Conservation (phyloP, 2,329 filamentous ascomycete species). For the Diaporthe ilicicola region DNA sequence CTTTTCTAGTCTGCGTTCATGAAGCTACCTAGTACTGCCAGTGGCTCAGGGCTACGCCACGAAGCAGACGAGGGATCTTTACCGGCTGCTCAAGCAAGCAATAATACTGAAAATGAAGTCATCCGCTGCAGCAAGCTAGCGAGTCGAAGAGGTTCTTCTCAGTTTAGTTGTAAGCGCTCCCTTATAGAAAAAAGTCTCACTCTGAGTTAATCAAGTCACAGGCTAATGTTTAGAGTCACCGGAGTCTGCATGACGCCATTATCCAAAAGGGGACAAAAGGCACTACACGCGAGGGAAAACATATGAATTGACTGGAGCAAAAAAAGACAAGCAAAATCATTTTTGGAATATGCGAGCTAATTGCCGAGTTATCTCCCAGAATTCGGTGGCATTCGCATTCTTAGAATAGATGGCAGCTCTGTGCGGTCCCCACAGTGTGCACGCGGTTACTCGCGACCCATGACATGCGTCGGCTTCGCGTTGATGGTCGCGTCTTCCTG, state of each 20-base stretch:
- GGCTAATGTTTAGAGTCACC: neutral
- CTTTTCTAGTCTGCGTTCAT: too few relatives aligned
- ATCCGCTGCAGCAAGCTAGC: too few relatives aligned
- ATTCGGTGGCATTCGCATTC: neutral
- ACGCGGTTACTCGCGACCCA: conserved; percentile 12
- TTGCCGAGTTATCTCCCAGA: neutral
- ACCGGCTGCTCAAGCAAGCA: too few relatives aligned
- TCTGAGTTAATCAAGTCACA: neutral
- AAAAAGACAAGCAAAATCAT: neutral
- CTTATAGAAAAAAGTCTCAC: conserved; percentile 1
- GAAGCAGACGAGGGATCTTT: too few relatives aligned
- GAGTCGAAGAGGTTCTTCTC: too few relatives aligned
- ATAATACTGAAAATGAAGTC: too few relatives aligned
- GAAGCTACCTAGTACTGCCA: too few relatives aligned
- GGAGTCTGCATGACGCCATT: neutral
- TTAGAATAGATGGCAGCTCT: neutral
- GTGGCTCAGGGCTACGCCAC: too few relatives aligned
- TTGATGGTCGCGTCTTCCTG: neutral
- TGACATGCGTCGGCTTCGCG: conserved; percentile 12
- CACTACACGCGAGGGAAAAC: neutral
- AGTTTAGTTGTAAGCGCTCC: neutral
- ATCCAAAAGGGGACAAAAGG: neutral
- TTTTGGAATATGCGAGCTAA: neutral
- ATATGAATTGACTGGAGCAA: neutral
- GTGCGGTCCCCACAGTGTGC: neutral